phyloP scores from a whole-genome alignment of 192 early-diverging fungal species.

The Podila horticola region DNA sequence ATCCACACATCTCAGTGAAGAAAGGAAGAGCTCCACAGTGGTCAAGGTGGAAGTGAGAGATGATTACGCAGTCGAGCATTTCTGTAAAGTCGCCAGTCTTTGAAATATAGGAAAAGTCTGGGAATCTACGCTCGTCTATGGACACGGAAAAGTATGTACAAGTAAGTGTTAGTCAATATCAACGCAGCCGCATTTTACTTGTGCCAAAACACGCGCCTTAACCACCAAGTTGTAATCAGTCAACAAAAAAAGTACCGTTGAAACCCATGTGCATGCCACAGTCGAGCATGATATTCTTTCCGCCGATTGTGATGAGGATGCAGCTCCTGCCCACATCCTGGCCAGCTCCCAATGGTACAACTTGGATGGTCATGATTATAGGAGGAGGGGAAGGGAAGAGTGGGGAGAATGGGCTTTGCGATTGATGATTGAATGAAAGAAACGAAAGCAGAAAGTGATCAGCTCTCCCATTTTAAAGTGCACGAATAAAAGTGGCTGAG shows the following conservation, averaged over 20 bases:
- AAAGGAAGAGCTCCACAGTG: constrained; percentile 97
- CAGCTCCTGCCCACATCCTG: constrained; percentile 92
- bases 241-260: constrained; percentile 58
- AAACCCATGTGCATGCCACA: constrained; percentile 97
- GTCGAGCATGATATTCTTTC: constrained; percentile 92
- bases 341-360: constrained; percentile 78
- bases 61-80: constrained; percentile 91
- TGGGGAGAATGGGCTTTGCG: not conserved
- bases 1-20: constrained; percentile 96
- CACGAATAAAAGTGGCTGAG: too few species aligned
- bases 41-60: constrained; percentile 98
- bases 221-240: not conserved
- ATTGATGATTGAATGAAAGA: not conserved
- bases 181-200: too few species aligned
- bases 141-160: not conserved
- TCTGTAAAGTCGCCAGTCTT: constrained; percentile 82
- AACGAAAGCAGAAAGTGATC: too few species aligned
- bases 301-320: constrained; percentile 79
- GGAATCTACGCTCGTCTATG: constrained; percentile 85
- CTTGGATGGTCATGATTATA: constrained; percentile 60
- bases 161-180: not conserved
- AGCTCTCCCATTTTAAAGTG: too few species aligned
- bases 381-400: not conserved
- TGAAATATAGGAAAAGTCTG: constrained; percentile 94
- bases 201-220: too few species aligned